Conservation (phyloP, 441 rosid species). For the Gossypium schwendimanii region DNA sequence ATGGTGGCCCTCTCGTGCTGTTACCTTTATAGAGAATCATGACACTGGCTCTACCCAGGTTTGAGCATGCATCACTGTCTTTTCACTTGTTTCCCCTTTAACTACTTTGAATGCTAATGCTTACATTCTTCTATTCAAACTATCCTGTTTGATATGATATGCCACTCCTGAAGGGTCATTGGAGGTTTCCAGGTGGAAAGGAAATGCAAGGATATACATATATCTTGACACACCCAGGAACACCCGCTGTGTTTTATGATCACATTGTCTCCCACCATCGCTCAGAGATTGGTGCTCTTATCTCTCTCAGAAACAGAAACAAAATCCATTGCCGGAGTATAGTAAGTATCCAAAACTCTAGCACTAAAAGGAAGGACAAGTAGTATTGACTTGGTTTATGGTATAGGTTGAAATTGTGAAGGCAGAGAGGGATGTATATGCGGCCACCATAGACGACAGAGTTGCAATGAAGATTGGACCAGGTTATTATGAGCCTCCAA, state of each 20-base stretch:
- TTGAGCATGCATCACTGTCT: constrained; percentile 8
- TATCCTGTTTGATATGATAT: too few relatives aligned
- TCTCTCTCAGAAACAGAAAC: constrained; percentile 65
- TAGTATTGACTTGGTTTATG: constrained; percentile 9
- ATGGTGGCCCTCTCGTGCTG: constrained; percentile 99
- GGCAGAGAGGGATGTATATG: constrained; percentile 76
- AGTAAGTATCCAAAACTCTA: constrained; percentile 37
- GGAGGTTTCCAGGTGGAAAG: constrained; percentile 90
- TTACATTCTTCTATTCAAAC: too few relatives aligned
- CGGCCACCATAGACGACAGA: constrained; percentile 66
- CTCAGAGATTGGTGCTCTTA: constrained; percentile 64
- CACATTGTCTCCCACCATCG: constrained; percentile 67
- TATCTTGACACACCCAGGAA: constrained; percentile 91
- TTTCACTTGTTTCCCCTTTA: neutral
- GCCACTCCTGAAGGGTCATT: constrained; percentile 58
- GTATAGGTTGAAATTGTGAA: constrained; percentile 54
- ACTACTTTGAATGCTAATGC: too few relatives aligned
- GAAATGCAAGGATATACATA: constrained; percentile 98
- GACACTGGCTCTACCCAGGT: constrained; percentile 99
- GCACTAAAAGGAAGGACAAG: neutral
- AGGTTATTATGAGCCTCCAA: constrained; percentile 71
- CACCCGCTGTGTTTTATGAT: constrained; percentile 84
- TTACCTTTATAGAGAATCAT: constrained; percentile 91
- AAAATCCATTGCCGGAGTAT: constrained; percentile 74
- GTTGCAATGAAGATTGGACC: constrained; percentile 88